phyloP scores from a whole-genome alignment of 257 asterid species.

The Handroanthus guayacan region DNA sequence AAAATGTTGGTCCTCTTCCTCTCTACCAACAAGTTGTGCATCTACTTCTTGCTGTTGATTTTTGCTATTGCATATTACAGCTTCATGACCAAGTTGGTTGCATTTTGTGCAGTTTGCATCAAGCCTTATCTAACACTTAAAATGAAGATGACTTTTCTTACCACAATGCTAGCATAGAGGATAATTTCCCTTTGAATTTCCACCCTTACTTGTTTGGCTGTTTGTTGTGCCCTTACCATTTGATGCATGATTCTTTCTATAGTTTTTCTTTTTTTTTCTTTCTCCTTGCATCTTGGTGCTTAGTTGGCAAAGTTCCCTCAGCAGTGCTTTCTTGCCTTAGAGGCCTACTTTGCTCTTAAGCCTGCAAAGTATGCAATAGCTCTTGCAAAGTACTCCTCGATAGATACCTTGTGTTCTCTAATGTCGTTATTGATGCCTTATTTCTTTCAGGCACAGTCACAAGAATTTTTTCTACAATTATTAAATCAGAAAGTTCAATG shows the following conservation, averaged over 20 bases:
- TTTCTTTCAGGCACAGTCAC: not conserved
- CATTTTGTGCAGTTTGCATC: constrained; percentile 2
- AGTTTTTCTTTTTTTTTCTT: not conserved
- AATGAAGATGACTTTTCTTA: constrained; percentile 18
- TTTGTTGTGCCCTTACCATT: not conserved
- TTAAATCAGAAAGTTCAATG: too few relatives aligned
- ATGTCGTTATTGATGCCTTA: not conserved
- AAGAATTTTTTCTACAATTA: not conserved
- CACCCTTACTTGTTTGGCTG: not conserved
- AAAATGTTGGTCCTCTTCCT: constrained; percentile 15
- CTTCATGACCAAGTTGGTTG: not conserved
- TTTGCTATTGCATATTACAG: not conserved
- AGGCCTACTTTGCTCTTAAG: constrained; percentile 13
- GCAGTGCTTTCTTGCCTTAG: not conserved
- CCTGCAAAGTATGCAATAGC: not conserved
- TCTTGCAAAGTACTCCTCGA: not conserved
- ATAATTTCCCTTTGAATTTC: not conserved
- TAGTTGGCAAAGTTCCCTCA: not conserved
- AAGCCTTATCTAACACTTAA: constrained; percentile 23
- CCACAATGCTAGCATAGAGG: constrained; percentile 15
- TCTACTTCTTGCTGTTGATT: not conserved
- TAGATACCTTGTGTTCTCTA: too few relatives aligned
- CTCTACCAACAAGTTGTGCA: not conserved
- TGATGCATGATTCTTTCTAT: not conserved
- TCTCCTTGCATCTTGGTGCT: not conserved